Conservation (phyloP, 257 asterid genomes). For the Linaria vulgaris region DNA sequence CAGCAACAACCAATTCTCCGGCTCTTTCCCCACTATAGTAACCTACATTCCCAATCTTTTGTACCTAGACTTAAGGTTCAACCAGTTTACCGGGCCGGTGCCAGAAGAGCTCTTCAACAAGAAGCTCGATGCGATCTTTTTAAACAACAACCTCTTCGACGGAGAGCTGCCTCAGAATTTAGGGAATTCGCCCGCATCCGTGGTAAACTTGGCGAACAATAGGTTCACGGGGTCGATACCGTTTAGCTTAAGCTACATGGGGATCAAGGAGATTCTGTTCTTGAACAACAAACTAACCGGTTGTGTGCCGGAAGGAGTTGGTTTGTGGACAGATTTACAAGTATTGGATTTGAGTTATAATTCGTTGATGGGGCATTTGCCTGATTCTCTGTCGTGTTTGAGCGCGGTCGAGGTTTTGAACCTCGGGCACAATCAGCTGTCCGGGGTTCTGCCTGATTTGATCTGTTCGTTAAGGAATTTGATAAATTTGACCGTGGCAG, state of each 20-base stretch:
- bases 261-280: conserved; percentile 70
- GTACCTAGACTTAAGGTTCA: conserved; percentile 77
- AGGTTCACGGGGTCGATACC: conserved; percentile 62
- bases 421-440: conserved; percentile 67
- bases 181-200: conserved; percentile 91
- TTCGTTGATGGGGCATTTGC: conserved; percentile 69
- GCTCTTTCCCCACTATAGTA: conserved; percentile 51
- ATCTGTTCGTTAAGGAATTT: conserved; percentile 62
- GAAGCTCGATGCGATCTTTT: conserved; percentile 72
- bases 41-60: conserved; percentile 59
- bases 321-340: conserved; percentile 76
- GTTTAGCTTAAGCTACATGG: conserved; percentile 66
- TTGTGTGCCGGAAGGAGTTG: conserved; percentile 84
- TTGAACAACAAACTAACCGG: conserved; percentile 77
- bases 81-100: conserved; percentile 59
- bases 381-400: conserved; percentile 70
- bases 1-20: conserved; percentile 75
- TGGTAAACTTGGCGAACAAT: conserved; percentile 75
- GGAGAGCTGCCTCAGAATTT: conserved; percentile 63
- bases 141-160: conserved; percentile 64
- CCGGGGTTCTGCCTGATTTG: conserved; percentile 71
- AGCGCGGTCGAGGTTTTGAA: conserved; percentile 67
- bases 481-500: conserved; percentile 64
- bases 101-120: conserved; percentile 68
- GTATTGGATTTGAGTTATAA: conserved; percentile 78